Evolutionary conservation across 2,329 filamentous ascomycete species (phyloP).

Genomic region (Alternaria brassicae): DNA sequence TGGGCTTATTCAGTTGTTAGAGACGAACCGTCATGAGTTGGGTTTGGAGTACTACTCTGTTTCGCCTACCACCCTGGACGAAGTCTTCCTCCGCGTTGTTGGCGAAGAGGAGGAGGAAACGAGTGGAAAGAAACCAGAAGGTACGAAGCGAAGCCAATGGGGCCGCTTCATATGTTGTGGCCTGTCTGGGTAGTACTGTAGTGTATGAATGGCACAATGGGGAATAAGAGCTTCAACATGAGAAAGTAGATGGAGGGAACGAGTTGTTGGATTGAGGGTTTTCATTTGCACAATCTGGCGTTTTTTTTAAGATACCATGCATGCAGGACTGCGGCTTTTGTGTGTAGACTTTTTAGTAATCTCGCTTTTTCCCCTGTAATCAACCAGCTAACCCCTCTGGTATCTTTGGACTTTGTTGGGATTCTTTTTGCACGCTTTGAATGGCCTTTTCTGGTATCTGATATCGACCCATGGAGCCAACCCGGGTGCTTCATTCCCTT

Average conservation of each 20-base stretch:
- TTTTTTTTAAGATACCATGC: not conserved
- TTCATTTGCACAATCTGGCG: not conserved
- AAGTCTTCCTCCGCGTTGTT: conserved; percentile 88
- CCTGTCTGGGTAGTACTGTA: not conserved
- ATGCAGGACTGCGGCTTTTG: not conserved
- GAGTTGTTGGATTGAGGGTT: not conserved
- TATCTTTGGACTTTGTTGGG: no score
- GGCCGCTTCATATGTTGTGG: conserved; percentile 1
- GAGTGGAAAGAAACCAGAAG: conserved; percentile 16
- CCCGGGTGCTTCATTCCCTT: no score
- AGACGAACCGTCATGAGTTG: conserved; percentile 71
- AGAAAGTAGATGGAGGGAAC: not conserved
- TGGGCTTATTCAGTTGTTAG: conserved; percentile 73
- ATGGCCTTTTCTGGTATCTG: no score
- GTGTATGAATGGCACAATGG: not conserved
- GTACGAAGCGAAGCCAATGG: conserved; percentile 2
- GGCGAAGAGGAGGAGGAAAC: conserved; percentile 67
- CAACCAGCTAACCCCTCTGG: not conserved
- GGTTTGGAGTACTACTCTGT: conserved; percentile 88
- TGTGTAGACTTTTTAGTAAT: not conserved
- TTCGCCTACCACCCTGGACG: conserved; percentile 84
- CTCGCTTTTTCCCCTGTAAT: not conserved
- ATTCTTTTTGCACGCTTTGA: no score
- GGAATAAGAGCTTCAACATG: not conserved
- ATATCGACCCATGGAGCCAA: no score